phyloP scores from a whole-genome alignment of 441 rosid species.

The Mallotus repandus region DNA sequence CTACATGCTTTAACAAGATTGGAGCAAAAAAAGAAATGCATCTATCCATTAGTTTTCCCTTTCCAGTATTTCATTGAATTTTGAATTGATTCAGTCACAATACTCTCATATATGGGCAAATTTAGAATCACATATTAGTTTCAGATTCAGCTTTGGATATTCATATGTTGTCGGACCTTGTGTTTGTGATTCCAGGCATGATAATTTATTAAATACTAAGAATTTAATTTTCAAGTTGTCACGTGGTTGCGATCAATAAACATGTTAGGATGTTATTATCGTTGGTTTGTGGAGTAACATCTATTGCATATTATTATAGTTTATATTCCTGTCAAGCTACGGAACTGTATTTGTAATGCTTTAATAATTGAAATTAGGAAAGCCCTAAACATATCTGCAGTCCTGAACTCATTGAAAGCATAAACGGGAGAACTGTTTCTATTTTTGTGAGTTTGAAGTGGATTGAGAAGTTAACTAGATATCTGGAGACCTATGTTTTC shows the following conservation, averaged over 20 bases:
- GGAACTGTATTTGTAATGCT: neutral
- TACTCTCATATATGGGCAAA: neutral
- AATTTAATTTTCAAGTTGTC: neutral
- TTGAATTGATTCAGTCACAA: neutral
- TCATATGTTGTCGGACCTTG: neutral
- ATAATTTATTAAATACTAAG: neutral
- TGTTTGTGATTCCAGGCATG: neutral
- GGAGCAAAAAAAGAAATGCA: neutral
- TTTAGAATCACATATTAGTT: neutral
- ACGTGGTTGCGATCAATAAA: neutral
- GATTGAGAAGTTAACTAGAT: neutral
- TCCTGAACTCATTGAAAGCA: neutral
- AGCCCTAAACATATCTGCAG: neutral
- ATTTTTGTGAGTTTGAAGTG: neutral
- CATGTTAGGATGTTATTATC: neutral
- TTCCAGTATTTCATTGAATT: neutral
- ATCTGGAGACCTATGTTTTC: constrained; percentile 2
- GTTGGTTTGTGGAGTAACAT: constrained; percentile 1
- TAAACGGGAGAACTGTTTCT: neutral
- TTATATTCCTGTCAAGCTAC: neutral
- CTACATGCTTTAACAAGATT: neutral
- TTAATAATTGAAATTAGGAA: neutral
- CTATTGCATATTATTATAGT: neutral
- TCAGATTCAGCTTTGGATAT: neutral
- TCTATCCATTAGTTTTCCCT: neutral